Evolutionary conservation across 2,329 filamentous ascomycete species (phyloP).

Genomic region (Penicillium concentricum): DNA sequence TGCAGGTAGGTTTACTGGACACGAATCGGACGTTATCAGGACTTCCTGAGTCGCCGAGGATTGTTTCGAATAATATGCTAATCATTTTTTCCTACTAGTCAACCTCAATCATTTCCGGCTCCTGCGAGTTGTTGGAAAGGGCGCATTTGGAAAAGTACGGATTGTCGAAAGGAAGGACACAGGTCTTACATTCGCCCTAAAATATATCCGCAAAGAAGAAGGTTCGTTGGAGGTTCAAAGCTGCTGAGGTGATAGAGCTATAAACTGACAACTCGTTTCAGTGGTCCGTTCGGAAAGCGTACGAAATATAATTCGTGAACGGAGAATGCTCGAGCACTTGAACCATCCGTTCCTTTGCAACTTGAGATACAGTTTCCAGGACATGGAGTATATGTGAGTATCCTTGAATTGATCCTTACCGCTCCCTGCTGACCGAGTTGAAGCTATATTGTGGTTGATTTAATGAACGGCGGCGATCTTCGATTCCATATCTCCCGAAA

Average conservation of each 20-base stretch:
- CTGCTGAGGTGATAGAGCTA: not conserved
- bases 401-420: not conserved
- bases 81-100: slow-evolving; percentile 54
- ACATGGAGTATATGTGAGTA: slow-evolving; percentile 93
- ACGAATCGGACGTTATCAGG: not conserved
- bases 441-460: slow-evolving; percentile 88
- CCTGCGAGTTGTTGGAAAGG: slow-evolving; percentile 91
- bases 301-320: slow-evolving; percentile 94
- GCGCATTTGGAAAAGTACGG: slow-evolving; percentile 96
- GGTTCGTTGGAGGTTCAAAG: slow-evolving; percentile 43
- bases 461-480: slow-evolving; percentile 96
- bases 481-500: slow-evolving; percentile 98
- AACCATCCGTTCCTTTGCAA: slow-evolving; percentile 99
- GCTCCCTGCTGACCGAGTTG: slow-evolving; percentile 23
- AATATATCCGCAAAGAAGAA: slow-evolving; percentile 99
- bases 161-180: slow-evolving; percentile 98
- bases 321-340: slow-evolving; percentile 95
- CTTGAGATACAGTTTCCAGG: slow-evolving; percentile 97
- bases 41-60: not conserved
- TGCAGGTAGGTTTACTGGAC: slow-evolving; percentile 67
- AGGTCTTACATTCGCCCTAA: slow-evolving; percentile 87
- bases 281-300: slow-evolving; percentile 97
- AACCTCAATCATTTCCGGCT: slow-evolving; percentile 97
- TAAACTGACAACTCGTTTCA: slow-evolving; percentile 43
- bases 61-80: slow-evolving; percentile 15